Evolutionary conservation across 2,329 filamentous ascomycete genomes (phyloP).

Genomic region (Arachnopeziza araneosa): DNA sequence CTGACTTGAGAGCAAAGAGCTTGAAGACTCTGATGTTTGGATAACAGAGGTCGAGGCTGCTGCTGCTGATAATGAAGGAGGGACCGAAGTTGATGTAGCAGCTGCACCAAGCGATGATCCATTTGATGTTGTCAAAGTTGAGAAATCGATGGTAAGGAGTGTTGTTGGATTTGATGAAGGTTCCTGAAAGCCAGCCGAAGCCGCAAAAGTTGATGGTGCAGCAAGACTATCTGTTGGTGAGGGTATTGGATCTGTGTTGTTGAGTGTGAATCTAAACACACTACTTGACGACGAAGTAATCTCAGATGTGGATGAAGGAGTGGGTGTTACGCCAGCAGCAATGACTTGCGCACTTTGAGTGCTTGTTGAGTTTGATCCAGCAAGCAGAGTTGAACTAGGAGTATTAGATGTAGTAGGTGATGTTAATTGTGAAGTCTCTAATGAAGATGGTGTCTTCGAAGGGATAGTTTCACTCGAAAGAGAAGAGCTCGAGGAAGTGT

Average conservation of each 20-base stretch:
- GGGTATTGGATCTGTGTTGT: constrained; percentile 18
- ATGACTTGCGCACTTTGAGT: background rate
- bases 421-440: background rate
- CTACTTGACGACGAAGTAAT: background rate
- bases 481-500: background rate
- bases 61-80: constrained; percentile 1
- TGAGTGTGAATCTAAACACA: constrained; percentile 20
- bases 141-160: constrained; percentile 8
- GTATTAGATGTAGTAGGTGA: background rate
- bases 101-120: background rate
- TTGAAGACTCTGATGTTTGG: background rate
- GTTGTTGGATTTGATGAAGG: constrained; percentile 4
- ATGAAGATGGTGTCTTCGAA: background rate
- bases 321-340: background rate
- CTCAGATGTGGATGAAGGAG: background rate
- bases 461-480: background rate
- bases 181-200: constrained; percentile 8
- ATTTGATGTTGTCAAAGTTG: background rate
- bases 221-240: constrained; percentile 1
- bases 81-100: background rate
- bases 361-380: background rate
- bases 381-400: background rate
- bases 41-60: constrained; percentile 3
- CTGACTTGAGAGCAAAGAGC: background rate
- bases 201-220: background rate